Conservation (phyloP, 2,329 filamentous ascomycete species). For the Fusarium sp. region DNA sequence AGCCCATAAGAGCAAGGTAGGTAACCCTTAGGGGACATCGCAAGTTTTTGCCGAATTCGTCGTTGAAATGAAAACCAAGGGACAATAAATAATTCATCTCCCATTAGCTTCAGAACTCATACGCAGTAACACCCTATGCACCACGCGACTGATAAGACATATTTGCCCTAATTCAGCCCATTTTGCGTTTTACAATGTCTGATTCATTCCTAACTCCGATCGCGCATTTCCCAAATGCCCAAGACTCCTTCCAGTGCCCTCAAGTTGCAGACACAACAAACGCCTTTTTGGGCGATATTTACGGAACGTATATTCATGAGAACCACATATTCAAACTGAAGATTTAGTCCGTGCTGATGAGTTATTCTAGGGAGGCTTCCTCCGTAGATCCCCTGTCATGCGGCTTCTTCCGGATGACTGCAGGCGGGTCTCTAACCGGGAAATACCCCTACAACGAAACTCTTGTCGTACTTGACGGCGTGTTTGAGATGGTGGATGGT, state of each 20-base stretch:
- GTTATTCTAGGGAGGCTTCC: not conserved
- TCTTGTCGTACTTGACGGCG: not conserved
- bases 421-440: not conserved
- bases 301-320: not conserved
- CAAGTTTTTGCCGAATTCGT: not conserved
- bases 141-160: not conserved
- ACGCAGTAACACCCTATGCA: no score
- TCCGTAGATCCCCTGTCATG: not conserved
- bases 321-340: not conserved
- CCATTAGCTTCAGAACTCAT: not conserved
- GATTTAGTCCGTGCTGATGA: not conserved
- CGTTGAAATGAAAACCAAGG: no score
- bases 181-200: not conserved
- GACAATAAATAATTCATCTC: not conserved
- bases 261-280: not conserved
- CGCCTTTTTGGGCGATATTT: not conserved
- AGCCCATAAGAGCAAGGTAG: not conserved
- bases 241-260: not conserved
- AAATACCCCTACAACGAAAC: not conserved
- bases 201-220: not conserved
- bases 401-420: not conserved
- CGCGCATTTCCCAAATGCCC: not conserved
- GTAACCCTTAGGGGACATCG: not conserved
- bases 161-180: not conserved
- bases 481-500: not conserved